phyloP scores from a whole-genome alignment of 768 basidiomycete species.

The Leccinum aurantiacum region DNA sequence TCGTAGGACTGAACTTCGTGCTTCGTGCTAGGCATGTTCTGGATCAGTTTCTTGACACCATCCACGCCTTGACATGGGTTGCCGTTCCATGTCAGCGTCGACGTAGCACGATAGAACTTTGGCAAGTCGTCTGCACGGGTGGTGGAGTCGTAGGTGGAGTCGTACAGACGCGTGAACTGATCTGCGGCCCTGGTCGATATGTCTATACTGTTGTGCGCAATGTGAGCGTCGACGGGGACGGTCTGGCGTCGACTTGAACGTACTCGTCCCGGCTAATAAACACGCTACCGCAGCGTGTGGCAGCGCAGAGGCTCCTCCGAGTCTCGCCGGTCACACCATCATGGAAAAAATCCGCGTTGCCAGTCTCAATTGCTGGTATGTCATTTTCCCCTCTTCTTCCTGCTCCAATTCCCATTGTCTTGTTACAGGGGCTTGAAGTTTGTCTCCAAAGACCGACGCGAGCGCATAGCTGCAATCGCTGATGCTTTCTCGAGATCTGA shows the following conservation, averaged over 20 bases:
- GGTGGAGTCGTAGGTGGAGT: conserved; percentile 76
- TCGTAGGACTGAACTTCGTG: conserved; percentile 89
- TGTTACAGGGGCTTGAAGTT: conserved; percentile 83
- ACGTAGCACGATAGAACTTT: conserved; percentile 75
- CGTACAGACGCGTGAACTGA: conserved; percentile 80
- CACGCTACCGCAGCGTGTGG: no score
- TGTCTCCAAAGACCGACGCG: conserved; percentile 74
- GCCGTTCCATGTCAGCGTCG: conserved; percentile 84
- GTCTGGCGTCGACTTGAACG: conserved; percentile 26
- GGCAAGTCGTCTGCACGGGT: conserved; percentile 76
- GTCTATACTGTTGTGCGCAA: conserved; percentile 57
- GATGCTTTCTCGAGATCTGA: conserved; percentile 58
- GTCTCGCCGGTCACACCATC: not conserved
- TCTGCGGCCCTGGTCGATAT: conserved; percentile 84
- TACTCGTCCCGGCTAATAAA: conserved; percentile 47
- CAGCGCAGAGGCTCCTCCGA: no score
- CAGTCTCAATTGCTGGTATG: conserved; percentile 82
- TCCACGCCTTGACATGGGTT: conserved; percentile 73
- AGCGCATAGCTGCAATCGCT: conserved; percentile 81
- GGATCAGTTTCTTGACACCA: conserved; percentile 63
- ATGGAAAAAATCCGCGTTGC: conserved; percentile 62
- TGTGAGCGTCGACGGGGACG: conserved; percentile 6
- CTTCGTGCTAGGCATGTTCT: conserved; percentile 74
- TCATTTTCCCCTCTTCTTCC: not conserved
- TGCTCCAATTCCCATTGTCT: not conserved